Base-by-base conservation (phyloP, 768 basidiomycete genomes). In the Trametes maxima region DNA sequence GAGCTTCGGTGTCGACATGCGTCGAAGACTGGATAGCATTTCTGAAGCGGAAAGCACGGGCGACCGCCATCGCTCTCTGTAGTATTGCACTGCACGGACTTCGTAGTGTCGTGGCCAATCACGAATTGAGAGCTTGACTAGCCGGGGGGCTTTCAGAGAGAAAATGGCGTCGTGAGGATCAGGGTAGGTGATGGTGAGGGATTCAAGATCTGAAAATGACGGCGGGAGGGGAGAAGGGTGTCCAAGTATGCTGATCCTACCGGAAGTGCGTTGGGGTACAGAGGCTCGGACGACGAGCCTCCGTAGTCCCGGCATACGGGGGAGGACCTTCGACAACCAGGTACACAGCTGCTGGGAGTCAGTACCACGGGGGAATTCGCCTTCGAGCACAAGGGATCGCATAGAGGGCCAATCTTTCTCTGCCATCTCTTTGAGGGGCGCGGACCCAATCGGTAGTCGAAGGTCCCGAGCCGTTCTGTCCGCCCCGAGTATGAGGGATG, bases 161-260 rank as follows among this genome's bases (percentile, higher is more conserved):
- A 55, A 55, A 17, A 55, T 46, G n/a, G 24, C 43, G 33, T 55
- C 54, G 28, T 46, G 12, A 7, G 54, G 54, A n/a, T 46, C 22
- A 11, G 54, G 43, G 24, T 55, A 46, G 10, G 54, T 44, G 28
- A 55, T 35, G 11, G 54, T 46, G 13, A 55, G 54, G 8, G 43
- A 45, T 17, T 35, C 25, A 5, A 43, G 39, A 13, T n/a, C 39
- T n/a, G 37, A 21, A 10, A 47, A 22, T 24, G 21, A n/a, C 12
- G 39, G 14, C 5, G 4, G 14, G 4, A n/a, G 39, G 39, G 39
- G 14, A 3, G 39, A n/a, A 11, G 4, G 12, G 39, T 13, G 3
- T 13, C 39, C 39, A 2, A 40, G 39, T 40, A 40, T n/a, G 39
- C 39, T 14, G 12, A 13, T 14, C 14, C 39, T 13, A n/a, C 12